These are phyloP conservation scores for Yamadazyma endophytica DNA, from an alignment of 805 yeast species.

Conservation along the genomic window DNA sequence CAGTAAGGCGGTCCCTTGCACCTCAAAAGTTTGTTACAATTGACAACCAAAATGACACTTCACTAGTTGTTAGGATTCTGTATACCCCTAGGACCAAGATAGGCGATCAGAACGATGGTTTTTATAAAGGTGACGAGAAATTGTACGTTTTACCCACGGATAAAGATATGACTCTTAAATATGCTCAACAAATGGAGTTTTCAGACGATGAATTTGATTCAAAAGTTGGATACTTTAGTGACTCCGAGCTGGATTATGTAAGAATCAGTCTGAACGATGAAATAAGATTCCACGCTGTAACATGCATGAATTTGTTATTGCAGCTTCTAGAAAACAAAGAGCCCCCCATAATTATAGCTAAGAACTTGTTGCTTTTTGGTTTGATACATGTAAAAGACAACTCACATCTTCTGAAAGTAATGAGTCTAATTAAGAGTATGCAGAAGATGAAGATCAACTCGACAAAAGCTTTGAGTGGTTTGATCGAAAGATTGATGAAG, in stretches of 20 bases:
- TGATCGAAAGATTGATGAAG: conserved; percentile 19
- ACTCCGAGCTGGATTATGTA: conserved; percentile 13
- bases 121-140: conserved; percentile 4
- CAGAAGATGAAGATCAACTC: conserved; percentile 14
- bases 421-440: conserved; percentile 18
- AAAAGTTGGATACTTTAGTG: conserved; percentile 8
- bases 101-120: conserved; percentile 4
- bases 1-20: too few relatives aligned
- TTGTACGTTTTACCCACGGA: conserved; percentile 6
- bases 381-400: conserved; percentile 15
- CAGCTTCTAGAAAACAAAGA: conserved; percentile 17
- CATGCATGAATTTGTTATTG: conserved; percentile 2
- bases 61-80: too few relatives aligned
- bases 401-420: conserved; percentile 11
- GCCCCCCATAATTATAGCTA: conserved; percentile 20
- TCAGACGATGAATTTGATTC: conserved; percentile 16
- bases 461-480: conserved; percentile 14
- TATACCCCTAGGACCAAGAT: too few relatives aligned
- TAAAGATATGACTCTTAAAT: conserved; percentile 3
- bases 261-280: neutral
- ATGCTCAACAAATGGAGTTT: conserved; percentile 25
- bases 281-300: conserved; percentile 4
- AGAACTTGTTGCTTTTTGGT: conserved; percentile 21
- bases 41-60: too few relatives aligned
- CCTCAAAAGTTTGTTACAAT: too few relatives aligned